Evolutionary conservation across 768 basidiomycete species (phyloP).

Genomic region (Lactarius tabidus): DNA sequence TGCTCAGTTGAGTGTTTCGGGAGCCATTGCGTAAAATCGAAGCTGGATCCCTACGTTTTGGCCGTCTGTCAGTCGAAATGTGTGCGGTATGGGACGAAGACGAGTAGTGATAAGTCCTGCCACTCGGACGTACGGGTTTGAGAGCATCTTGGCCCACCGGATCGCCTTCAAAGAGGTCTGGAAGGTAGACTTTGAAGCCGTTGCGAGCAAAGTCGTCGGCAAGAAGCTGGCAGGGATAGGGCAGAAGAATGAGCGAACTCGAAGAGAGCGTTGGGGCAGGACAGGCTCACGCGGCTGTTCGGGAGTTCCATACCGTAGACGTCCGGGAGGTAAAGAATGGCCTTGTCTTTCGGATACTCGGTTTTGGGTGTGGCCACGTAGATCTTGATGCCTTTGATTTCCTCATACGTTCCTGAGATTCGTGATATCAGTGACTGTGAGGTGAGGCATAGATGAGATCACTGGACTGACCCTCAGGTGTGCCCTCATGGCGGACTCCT

Average conservation of each 20-base stretch:
- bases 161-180: constrained; percentile 30
- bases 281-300: constrained; percentile 33
- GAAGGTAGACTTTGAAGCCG: constrained; percentile 31
- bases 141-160: constrained; percentile 26
- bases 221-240: constrained; percentile 33
- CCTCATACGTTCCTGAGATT: constrained; percentile 33
- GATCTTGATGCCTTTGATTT: constrained; percentile 37
- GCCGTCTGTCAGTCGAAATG: not conserved
- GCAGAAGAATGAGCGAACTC: not conserved
- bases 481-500: constrained; percentile 38
- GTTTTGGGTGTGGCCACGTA: constrained; percentile 41
- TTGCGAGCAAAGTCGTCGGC: constrained; percentile 43
- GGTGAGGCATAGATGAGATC: not conserved
- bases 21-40: constrained; percentile 10
- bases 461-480: constrained; percentile 32
- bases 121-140: constrained; percentile 14
- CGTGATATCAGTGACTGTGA: not conserved
- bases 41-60: not conserved
- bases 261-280: not conserved
- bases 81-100: not conserved
- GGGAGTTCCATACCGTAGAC: constrained; percentile 34
- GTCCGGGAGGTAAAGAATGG: constrained; percentile 40
- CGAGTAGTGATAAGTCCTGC: not conserved
- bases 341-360: constrained; percentile 40
- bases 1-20: constrained; percentile 22